These are phyloP conservation scores for Cyberlindnera mrakii DNA, from an alignment of 805 yeast genomes.

Conservation along the genomic window DNA sequence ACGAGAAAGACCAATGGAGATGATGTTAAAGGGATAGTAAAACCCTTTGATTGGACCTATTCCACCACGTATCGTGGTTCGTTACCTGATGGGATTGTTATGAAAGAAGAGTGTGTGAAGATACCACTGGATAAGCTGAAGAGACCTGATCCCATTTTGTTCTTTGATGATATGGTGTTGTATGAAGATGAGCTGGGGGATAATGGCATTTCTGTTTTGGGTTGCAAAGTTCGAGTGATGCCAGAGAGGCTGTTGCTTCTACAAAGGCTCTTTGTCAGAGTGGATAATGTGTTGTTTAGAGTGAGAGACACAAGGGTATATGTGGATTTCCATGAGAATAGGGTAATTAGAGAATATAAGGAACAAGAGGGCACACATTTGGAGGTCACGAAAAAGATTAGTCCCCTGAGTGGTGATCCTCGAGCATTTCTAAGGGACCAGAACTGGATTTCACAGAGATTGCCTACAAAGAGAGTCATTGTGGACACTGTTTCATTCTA, in stretches of 20 bases:
- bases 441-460: slow-evolving; percentile 72
- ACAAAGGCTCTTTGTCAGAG: slow-evolving; percentile 75
- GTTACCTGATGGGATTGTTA: slow-evolving; percentile 13
- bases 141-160: slow-evolving; percentile 77
- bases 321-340: slow-evolving; percentile 63
- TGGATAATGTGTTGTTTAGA: slow-evolving; percentile 83
- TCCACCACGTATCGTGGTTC: slow-evolving; percentile 75
- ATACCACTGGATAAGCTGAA: slow-evolving; percentile 71
- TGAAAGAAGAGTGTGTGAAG: slow-evolving; percentile 25
- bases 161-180: slow-evolving; percentile 81
- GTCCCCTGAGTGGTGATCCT: slow-evolving; percentile 55
- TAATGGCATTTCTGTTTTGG: slow-evolving; percentile 79
- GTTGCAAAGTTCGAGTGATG: slow-evolving; percentile 86
- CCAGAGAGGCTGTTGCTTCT: slow-evolving; percentile 66
- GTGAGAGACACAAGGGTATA: slow-evolving; percentile 80
- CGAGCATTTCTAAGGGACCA: slow-evolving; percentile 70
- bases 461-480: slow-evolving; percentile 36
- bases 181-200: slow-evolving; percentile 97
- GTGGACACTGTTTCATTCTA: not conserved
- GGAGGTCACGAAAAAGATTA: slow-evolving; percentile 35
- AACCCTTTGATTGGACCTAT: slow-evolving; percentile 97
- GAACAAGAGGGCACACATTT: slow-evolving; percentile 55
- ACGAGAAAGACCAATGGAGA: slow-evolving; percentile 29
- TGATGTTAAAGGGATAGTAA: slow-evolving; percentile 53
- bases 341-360: slow-evolving; percentile 72